phyloP scores from a whole-genome alignment of 2,329 filamentous ascomycete species.

The Colletotrichum tanaceti region DNA sequence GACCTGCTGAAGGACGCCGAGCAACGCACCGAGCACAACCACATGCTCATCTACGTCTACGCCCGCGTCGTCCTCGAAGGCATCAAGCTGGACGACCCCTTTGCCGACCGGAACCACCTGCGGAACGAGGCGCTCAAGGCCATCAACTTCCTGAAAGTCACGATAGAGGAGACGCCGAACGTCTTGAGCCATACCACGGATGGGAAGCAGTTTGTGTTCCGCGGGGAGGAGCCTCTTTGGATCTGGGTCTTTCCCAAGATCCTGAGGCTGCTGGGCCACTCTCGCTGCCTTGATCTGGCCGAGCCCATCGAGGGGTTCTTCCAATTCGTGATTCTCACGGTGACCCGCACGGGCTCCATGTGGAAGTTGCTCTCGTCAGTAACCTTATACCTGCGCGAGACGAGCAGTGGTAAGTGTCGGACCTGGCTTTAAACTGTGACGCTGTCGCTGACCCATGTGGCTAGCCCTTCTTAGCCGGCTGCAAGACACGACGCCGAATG shows the following conservation, averaged over 20 bases:
- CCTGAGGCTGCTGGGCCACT: slow-evolving; percentile 67
- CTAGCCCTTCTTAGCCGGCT: slow-evolving; percentile 51
- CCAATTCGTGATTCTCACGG: slow-evolving; percentile 58
- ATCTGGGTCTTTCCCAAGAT: slow-evolving; percentile 71
- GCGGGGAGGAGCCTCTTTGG: slow-evolving; percentile 72
- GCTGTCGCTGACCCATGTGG: slow-evolving; percentile 45
- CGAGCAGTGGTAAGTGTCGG: slow-evolving; percentile 56
- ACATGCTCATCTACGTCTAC: slow-evolving; percentile 87
- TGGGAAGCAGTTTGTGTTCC: slow-evolving; percentile 58
- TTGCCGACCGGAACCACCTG: slow-evolving; percentile 67
- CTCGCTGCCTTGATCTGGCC: slow-evolving; percentile 59
- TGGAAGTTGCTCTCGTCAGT: slow-evolving; percentile 61
- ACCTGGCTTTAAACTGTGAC: not conserved
- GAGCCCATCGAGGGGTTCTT: slow-evolving; percentile 66
- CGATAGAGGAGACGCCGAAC: slow-evolving; percentile 78
- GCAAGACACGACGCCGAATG: slow-evolving; percentile 47
- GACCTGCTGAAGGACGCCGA: slow-evolving; percentile 68
- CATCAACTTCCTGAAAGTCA: slow-evolving; percentile 80
- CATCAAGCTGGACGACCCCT: slow-evolving; percentile 75
- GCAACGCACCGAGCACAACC: slow-evolving; percentile 80
- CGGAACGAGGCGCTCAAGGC: slow-evolving; percentile 75
- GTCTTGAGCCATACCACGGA: slow-evolving; percentile 66
- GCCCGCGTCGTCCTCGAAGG: slow-evolving; percentile 81
- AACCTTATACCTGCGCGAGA: slow-evolving; percentile 62
- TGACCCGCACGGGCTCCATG: slow-evolving; percentile 57